Percentiles rank a stretch among this genome's conserved stretches.
Conservation (phyloP, 2,329 filamentous ascomycete genomes). For the Pseudodiploospora longispora region DNA sequence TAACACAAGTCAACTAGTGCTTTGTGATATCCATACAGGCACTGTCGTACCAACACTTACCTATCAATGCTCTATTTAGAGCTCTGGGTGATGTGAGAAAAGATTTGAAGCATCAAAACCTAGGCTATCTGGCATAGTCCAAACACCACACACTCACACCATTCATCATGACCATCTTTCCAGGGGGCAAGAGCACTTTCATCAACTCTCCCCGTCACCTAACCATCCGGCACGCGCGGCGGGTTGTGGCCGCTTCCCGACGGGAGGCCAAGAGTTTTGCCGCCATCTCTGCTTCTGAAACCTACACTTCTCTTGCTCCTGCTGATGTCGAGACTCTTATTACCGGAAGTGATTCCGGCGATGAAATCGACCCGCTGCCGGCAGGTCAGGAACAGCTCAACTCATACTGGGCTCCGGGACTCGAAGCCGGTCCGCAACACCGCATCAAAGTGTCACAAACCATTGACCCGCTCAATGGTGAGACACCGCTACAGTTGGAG, state of each 20-base stretch:
- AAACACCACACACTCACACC: too few species aligned
- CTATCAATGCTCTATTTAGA: too few species aligned
- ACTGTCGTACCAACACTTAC: too few species aligned
- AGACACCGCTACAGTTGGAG: neutral
- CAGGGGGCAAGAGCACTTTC: conserved; percentile 8
- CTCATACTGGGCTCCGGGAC: conserved; percentile 12
- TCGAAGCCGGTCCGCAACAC: conserved; percentile 9
- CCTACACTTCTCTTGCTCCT: conserved; percentile 4
- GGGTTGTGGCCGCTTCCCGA: neutral
- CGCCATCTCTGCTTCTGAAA: too few species aligned
- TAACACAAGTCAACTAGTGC: too few species aligned
- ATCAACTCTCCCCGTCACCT: conserved; percentile 9
- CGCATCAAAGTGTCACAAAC: conserved; percentile 1
- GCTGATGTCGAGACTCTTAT: neutral
- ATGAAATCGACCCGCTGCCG: conserved; percentile 2
- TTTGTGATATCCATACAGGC: too few species aligned
- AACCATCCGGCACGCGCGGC: conserved; percentile 1
- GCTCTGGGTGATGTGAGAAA: too few species aligned
- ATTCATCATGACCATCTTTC: conserved; percentile 7
- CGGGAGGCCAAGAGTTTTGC: neutral
- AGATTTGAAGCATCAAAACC: too few species aligned
- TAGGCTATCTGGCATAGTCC: too few species aligned
- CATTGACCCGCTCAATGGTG: neutral
- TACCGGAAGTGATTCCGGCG: neutral
- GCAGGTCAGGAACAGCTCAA: conserved; percentile 10